Evolutionary conservation across 495 filamentous ascomycete genomes (phyloP), one percentile per base, ranked within the genome.

Genomic region (Trichocladium uniseriatum): DNA sequence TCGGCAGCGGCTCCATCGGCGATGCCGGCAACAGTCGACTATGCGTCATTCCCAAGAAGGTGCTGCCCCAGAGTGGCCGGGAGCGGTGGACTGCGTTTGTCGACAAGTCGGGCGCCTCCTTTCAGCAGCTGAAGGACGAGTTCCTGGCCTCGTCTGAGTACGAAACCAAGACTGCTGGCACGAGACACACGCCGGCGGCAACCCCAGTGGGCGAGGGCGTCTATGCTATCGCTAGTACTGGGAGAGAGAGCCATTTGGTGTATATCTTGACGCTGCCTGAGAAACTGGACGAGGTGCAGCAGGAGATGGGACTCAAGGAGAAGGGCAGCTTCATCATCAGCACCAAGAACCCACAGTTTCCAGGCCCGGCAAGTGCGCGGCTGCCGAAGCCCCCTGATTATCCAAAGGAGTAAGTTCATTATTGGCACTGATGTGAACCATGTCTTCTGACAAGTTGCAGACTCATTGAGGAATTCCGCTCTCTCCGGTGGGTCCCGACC

Each of bases 21-120:
- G 83, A 86, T 52, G 71, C 69, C 5, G 74, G 77, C 7, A 81
- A 80, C 51, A 83, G 78, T 53, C 79, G 91, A 18, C 67, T 97
- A 14, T 67, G 91, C 55, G 80, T 79, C 1, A 67, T 97, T 10
- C 91, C 89, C 7, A 97, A 95, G 67, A 97, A 95, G 63, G 79
- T 81, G 31, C 75, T 91, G 15, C 91, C 90, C 0, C 76, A 69
- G n/a, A 84, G 74, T 16, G 76, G 77, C 15, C 72, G 68, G 20
- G 89, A 95, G 52, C 68, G 79, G 31, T 94, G 90, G 64, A 81
- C 91, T 71, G 76, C 76, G 11, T 92, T 94, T 61, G 87, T 95
- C 3, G 90, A 95, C 59, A 90, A 92, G 60, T 63, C 81, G 0
- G 74, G 77, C 0, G 69, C 75, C 7, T 77, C 79, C 0, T 76